Percentiles rank a stretch among this genome's conserved stretches.
Conservation (phyloP, 345 rosid species). For the Hypericum androsaemum region DNA sequence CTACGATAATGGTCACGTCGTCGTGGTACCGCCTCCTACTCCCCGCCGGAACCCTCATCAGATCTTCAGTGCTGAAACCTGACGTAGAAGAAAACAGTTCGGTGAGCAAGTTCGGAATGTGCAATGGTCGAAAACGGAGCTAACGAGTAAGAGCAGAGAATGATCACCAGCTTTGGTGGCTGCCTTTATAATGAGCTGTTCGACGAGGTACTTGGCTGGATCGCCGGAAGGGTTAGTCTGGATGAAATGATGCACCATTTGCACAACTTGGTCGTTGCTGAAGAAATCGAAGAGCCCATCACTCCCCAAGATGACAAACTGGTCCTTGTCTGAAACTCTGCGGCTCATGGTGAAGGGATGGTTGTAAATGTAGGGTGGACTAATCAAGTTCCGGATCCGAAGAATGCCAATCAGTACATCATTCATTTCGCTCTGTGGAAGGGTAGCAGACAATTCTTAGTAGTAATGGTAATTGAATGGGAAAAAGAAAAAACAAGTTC, state of each 20-base stretch:
- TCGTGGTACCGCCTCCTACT: constrained; percentile 92
- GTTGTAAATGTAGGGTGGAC: constrained; percentile 84
- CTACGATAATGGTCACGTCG: constrained; percentile 78
- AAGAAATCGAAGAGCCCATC: constrained; percentile 94
- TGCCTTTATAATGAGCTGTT: constrained; percentile 70
- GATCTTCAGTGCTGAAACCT: constrained; percentile 82
- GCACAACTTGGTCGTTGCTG: constrained; percentile 68
- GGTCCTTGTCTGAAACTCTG: constrained; percentile 56
- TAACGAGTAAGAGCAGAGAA: neutral
- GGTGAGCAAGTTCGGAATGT: neutral
- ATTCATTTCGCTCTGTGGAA: constrained; percentile 57
- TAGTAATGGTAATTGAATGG: constrained; percentile 1
- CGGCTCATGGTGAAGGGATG: constrained; percentile 70
- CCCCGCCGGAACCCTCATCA: constrained; percentile 86
- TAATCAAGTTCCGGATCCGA: constrained; percentile 67
- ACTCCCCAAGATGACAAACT: constrained; percentile 82
- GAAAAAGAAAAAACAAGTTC: neutral
- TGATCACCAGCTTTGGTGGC: constrained; percentile 76
- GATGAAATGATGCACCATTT: constrained; percentile 50
- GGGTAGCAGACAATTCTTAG: neutral
- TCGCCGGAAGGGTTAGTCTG: constrained; percentile 57
- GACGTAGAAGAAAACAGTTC: constrained; percentile 1
- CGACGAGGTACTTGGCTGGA: constrained; percentile 83
- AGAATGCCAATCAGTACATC: constrained; percentile 95
- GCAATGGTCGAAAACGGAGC: too few species aligned